Evolutionary conservation across 768 basidiomycete genomes (phyloP).

Genomic region (Auriscalpium vulgare): DNA sequence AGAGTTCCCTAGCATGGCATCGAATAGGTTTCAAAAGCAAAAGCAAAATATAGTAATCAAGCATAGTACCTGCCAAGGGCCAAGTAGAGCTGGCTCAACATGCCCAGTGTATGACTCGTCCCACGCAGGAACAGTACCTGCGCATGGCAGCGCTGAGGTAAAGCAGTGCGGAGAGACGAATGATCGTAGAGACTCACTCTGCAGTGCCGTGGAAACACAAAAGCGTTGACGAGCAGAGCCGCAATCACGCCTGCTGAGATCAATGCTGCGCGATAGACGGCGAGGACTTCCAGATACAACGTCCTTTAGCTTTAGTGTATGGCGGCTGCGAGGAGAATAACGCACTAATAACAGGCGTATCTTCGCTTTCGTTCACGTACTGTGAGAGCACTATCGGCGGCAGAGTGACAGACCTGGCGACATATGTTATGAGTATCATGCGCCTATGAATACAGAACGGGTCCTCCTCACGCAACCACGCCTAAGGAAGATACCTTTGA

Average conservation of each 20-base stretch:
- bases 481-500: constrained; percentile 33
- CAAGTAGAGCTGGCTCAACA: constrained; percentile 37
- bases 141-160: background rate
- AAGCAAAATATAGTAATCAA: background rate
- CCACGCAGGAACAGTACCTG: constrained; percentile 36
- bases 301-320: background rate
- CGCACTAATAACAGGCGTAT: constrained; percentile 3
- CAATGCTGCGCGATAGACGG: constrained; percentile 31
- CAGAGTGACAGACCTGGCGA: constrained; percentile 32
- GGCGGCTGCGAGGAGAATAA: background rate
- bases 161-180: background rate
- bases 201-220: constrained; percentile 40
- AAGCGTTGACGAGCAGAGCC: constrained; percentile 35
- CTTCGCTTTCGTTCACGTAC: constrained; percentile 17
- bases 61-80: constrained; percentile 31
- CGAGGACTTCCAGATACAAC: constrained; percentile 25
- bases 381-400: constrained; percentile 31
- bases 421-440: background rate
- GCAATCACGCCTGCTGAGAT: constrained; percentile 38
- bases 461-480: constrained; percentile 24
- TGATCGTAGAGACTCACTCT: constrained; percentile 22
- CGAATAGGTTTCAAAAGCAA: background rate
- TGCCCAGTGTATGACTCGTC: constrained; percentile 29
- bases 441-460: background rate
- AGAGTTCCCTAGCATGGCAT: background rate